Evolutionary conservation across 202 grass and related monocot species (phyloP).

Genomic region (Setaria italica): DNA sequence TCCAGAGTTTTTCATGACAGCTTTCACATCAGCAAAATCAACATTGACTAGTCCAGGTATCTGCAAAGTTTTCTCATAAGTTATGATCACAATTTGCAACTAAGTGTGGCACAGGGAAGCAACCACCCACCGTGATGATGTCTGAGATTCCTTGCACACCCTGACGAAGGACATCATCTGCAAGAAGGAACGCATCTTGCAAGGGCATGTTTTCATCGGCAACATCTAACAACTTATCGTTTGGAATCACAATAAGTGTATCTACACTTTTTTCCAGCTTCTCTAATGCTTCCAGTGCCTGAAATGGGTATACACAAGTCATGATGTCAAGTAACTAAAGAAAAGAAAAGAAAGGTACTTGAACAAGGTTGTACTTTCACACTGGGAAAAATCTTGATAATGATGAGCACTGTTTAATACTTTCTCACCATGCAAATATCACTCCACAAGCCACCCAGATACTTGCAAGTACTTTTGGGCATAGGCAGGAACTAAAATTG

Average conservation of each 20-base stretch:
- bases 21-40: slow-evolving; percentile 98
- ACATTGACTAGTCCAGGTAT: slow-evolving; percentile 97
- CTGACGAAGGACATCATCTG: slow-evolving; percentile 93
- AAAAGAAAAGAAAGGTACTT: not conserved
- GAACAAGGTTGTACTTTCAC: not conserved
- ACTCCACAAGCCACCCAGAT: not conserved
- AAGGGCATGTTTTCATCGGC: slow-evolving; percentile 91
- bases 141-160: slow-evolving; percentile 99
- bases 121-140: slow-evolving; percentile 77
- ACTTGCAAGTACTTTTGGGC: slow-evolving; percentile 1
- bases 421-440: slow-evolving; percentile 19
- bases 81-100: not conserved
- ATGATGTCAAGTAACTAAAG: not conserved
- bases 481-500: not conserved
- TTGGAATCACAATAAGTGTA: slow-evolving; percentile 95
- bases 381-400: not conserved
- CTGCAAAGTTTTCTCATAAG: slow-evolving; percentile 46
- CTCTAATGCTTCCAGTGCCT: slow-evolving; percentile 93
- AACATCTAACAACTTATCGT: slow-evolving; percentile 82
- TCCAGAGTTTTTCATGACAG: slow-evolving; percentile 94
- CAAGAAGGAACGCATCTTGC: slow-evolving; percentile 97
- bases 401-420: not conserved
- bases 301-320: slow-evolving; percentile 33
- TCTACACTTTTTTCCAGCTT: slow-evolving; percentile 91
- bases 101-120: not conserved